Evolutionary conservation across 2,329 filamentous ascomycete species (phyloP).

Genomic region (Uncinocarpus reesii): DNA sequence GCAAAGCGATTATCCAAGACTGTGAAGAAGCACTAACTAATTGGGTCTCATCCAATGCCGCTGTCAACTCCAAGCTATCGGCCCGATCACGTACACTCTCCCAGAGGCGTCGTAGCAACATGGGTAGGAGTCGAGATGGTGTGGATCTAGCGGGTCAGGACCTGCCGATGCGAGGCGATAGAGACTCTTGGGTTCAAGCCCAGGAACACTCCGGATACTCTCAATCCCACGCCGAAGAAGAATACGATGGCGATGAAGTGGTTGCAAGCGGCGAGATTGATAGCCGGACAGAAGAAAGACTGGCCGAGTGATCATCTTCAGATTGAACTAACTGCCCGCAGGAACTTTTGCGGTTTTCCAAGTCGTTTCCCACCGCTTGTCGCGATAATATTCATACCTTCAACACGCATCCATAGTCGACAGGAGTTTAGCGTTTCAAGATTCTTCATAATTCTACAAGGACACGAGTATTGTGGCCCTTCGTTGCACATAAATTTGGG

Average conservation of each 20-base stretch:
- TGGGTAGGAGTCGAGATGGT: conserved; percentile 53
- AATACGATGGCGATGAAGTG: conserved; percentile 26
- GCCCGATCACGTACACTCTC: conserved; percentile 79
- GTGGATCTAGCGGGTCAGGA: conserved; percentile 79
- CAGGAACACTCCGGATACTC: conserved; percentile 44
- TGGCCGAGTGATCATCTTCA: conserved; percentile 11
- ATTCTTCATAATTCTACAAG: too few relatives aligned
- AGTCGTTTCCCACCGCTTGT: too few relatives aligned
- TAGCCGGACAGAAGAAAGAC: conserved; percentile 29
- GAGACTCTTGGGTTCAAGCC: conserved; percentile 69
- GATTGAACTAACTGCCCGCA: too few relatives aligned
- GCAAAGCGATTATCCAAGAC: conserved; percentile 97
- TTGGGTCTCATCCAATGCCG: conserved; percentile 86
- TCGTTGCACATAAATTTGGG: too few relatives aligned
- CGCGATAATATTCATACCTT: too few relatives aligned
- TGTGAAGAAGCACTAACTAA: conserved; percentile 96
- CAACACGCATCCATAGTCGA: too few relatives aligned
- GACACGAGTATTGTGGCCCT: too few relatives aligned
- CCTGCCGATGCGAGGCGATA: conserved; percentile 64
- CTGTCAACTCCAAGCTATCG: conserved; percentile 77
- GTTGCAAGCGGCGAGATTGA: conserved; percentile 22
- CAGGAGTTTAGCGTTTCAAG: too few relatives aligned
- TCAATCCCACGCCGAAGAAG: conserved; percentile 36
- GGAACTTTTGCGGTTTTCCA: too few relatives aligned
- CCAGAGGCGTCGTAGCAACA: conserved; percentile 67